Evolutionary conservation across 1,284 basidiomycete genomes (phyloP).

Genomic region (Pseudozyma sp.): DNA sequence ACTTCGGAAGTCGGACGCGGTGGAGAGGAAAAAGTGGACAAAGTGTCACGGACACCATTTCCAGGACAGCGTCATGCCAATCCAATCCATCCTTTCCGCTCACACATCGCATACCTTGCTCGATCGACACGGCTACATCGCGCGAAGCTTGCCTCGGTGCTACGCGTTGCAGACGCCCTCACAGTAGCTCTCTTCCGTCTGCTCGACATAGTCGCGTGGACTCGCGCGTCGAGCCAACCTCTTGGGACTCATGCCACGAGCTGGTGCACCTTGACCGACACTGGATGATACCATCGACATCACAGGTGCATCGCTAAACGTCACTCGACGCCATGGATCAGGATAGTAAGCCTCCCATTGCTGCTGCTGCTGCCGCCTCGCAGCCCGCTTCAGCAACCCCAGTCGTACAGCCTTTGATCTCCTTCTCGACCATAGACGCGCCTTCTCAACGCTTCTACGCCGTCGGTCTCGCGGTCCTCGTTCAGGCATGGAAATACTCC

Average conservation of each 20-base stretch:
- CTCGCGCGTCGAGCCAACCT: too few species aligned
- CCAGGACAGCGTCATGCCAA: too few species aligned
- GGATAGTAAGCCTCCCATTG: conserved; percentile 13
- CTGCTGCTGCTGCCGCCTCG: conserved; percentile 4
- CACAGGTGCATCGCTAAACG: background rate
- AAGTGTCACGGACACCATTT: too few species aligned
- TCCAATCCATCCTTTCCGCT: too few species aligned
- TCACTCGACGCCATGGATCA: conserved; percentile 12
- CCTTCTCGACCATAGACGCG: conserved; percentile 68
- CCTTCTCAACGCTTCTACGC: conserved; percentile 73
- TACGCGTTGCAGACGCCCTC: too few species aligned
- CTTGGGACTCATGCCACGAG: conserved; percentile 3
- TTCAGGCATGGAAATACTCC: conserved; percentile 70
- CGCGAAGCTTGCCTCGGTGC: too few species aligned
- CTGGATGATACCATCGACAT: background rate
- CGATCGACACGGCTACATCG: too few species aligned
- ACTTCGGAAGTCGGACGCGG: too few species aligned
- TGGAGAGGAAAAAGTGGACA: too few species aligned
- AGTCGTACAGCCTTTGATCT: conserved; percentile 63
- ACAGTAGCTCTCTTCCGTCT: too few species aligned
- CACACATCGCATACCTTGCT: too few species aligned
- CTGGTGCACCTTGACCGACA: conserved; percentile 5
- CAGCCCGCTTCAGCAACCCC: conserved; percentile 4
- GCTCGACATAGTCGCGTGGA: too few species aligned
- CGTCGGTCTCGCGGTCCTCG: conserved; percentile 71